phyloP scores from a whole-genome alignment of 1,284 basidiomycete genomes.

The Lentinula novae-zelandiae region DNA sequence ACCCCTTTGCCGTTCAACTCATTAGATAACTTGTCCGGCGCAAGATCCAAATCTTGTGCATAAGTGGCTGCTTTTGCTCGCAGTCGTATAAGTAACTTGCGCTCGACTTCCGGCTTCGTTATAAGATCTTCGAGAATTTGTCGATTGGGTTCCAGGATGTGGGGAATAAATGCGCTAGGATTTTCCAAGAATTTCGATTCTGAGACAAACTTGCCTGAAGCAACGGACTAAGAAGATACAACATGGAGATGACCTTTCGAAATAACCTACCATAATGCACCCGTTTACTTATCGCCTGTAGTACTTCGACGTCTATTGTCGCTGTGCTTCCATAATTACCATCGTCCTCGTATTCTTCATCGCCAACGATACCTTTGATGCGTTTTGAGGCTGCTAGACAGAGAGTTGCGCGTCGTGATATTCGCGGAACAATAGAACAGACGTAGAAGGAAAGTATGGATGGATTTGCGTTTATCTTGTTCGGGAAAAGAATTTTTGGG shows the following conservation, averaged over 20 bases:
- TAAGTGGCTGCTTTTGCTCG: conserved; percentile 92
- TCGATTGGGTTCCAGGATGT: conserved; percentile 79
- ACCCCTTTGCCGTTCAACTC: conserved; percentile 29
- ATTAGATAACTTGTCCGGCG: conserved; percentile 49
- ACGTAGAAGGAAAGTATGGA: conserved; percentile 91
- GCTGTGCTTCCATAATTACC: conserved; percentile 98
- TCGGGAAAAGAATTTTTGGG: conserved; percentile 80
- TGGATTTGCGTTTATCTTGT: conserved; percentile 83
- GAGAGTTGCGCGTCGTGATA: conserved; percentile 69
- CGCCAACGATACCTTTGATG: conserved; percentile 59
- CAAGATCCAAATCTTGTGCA: conserved; percentile 75
- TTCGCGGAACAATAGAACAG: conserved; percentile 76
- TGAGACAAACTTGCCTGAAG: conserved; percentile 93
- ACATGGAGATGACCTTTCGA: neutral
- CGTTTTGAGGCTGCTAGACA: conserved; percentile 59
- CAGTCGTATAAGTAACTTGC: conserved; percentile 80
- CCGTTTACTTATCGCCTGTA: conserved; percentile 91
- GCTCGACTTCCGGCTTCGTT: conserved; percentile 95
- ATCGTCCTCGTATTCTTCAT: conserved; percentile 77
- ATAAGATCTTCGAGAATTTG: conserved; percentile 81
- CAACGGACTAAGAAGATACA: neutral
- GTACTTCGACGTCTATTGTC: conserved; percentile 90
- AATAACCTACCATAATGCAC: conserved; percentile 89
- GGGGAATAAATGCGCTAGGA: conserved; percentile 87
- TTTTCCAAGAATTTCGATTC: conserved; percentile 91